Evolutionary conservation across 2,329 filamentous ascomycete species (phyloP).

Genomic region (Alternaria atra): DNA sequence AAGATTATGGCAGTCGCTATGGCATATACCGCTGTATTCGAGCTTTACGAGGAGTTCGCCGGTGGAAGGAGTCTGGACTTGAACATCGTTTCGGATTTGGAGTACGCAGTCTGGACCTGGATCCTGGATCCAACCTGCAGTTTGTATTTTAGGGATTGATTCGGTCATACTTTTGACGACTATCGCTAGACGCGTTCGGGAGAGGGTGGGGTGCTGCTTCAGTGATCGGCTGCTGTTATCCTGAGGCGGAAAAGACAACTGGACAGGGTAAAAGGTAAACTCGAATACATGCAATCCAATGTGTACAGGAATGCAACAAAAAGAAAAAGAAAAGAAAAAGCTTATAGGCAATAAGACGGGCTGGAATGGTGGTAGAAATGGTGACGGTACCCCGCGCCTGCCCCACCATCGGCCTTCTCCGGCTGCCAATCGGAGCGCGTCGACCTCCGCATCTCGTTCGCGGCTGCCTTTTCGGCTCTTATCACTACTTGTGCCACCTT

Average conservation of each 20-base stretch:
- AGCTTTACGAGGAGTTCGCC: slow-evolving; percentile 59
- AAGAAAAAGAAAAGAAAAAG: not conserved
- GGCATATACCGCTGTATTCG: slow-evolving; percentile 59
- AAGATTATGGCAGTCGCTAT: slow-evolving; percentile 59
- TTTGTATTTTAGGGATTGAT: slow-evolving; percentile 46
- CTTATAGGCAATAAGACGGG: not conserved
- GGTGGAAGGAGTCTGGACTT: slow-evolving; percentile 50
- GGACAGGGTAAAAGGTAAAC: not conserved
- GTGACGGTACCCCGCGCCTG: slow-evolving; percentile 11
- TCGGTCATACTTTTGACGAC: not conserved
- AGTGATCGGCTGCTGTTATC: not conserved
- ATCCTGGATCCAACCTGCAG: slow-evolving; percentile 49
- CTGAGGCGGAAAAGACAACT: not conserved
- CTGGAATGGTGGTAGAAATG: not conserved
- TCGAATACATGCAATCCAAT: not conserved
- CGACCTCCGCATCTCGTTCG: slow-evolving; percentile 8
- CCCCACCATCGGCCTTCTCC: slow-evolving; percentile 13
- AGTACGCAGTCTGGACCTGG: slow-evolving; percentile 48
- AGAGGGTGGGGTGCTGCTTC: not conserved
- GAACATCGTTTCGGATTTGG: slow-evolving; percentile 47
- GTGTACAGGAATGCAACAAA: no score
- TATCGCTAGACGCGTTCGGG: not conserved
- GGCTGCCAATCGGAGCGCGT: slow-evolving; percentile 18
- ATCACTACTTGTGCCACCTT: not conserved
- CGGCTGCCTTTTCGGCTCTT: not conserved